phyloP scores from a whole-genome alignment of 164 flowering plant genomes.

The Protea cynaroides region DNA sequence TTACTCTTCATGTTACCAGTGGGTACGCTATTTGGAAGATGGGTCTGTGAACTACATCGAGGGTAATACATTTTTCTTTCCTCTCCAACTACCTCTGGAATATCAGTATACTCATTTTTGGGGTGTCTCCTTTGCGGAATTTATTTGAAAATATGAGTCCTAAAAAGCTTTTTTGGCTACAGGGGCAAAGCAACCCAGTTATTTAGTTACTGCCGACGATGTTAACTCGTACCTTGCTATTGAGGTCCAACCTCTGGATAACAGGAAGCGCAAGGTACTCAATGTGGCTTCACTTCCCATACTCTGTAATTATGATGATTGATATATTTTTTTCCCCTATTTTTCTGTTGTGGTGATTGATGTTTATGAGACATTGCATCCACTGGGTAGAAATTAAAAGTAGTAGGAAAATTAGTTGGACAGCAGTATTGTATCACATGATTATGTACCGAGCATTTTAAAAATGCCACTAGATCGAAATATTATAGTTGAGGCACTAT shows the following conservation, averaged over 20 bases:
- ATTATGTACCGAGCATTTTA: too few species aligned
- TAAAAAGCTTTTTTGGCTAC: conserved; percentile 6
- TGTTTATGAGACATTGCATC: too few species aligned
- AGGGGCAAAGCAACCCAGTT: conserved; percentile 96
- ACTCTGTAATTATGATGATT: too few species aligned
- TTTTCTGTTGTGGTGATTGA: too few species aligned
- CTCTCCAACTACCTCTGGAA: not conserved
- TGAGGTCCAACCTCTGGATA: conserved; percentile 94
- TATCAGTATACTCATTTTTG: not conserved
- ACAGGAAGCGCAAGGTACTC: conserved; percentile 89
- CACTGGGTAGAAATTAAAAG: too few species aligned
- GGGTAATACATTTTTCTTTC: conserved; percentile 33
- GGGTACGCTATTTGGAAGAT: conserved; percentile 92
- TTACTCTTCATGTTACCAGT: conserved; percentile 38
- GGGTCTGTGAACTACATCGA: conserved; percentile 89
- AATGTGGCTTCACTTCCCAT: not conserved
- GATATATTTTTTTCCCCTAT: too few species aligned
- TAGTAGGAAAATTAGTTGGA: too few species aligned
- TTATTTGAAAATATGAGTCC: not conserved
- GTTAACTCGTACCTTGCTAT: conserved; percentile 84
- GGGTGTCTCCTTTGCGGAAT: not conserved
- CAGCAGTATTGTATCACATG: too few species aligned
- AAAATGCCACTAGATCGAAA: too few species aligned
- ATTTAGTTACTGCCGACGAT: conserved; percentile 94
- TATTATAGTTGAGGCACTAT: too few species aligned